Evolutionary conservation across 164 flowering plant genomes (phyloP), one percentile per base, ranked within the genome.

Genomic region (Litsea cubeba): DNA sequence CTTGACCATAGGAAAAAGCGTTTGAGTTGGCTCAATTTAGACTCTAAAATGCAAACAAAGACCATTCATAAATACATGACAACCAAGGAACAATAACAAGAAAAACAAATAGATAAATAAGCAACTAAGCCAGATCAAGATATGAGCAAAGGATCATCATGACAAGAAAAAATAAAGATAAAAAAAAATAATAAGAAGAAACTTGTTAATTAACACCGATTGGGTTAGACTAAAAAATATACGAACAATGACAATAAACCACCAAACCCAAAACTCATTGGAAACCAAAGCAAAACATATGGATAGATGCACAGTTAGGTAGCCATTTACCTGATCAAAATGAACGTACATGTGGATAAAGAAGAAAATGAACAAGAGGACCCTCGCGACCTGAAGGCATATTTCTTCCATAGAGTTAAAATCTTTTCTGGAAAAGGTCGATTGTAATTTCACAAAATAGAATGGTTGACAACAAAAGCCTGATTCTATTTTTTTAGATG

Each of bases 261-360:
- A 15, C 68, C 30, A 24, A 8, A 32, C 7, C 40, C 40, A 32
- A 32, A 32, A 32, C 40, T 32, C 40, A 32, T 32, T 32, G 40
- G 40, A 32, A 5, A 32, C 40, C 40, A 32, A 32, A 32, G 40
- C 7, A 32, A 24, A 10, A 23, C 15, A n/a, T 17, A 17, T 28
- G 32, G 32, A 68, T 68, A 11, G 28, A 68, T 30, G 22, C 40
- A 15, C 50, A 18, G 20, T 32, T 40, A 68, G 23, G 25, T 12
- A 63, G 28, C 32, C 22, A 24, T 20, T 74, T 75, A 88, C 96
- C 92, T 89, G 86, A 74, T 85, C 88, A 77, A 85, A 89, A 82
- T 91, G 89, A 80, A 75, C 23, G 63, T 65, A 75, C 83, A 91
- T 82, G 88, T 91, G 96, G 79, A 24, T 23, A 70, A 88, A 91